Evolutionary conservation across 2,329 filamentous ascomycete species (phyloP).

Genomic region (Xylariales sp.): DNA sequence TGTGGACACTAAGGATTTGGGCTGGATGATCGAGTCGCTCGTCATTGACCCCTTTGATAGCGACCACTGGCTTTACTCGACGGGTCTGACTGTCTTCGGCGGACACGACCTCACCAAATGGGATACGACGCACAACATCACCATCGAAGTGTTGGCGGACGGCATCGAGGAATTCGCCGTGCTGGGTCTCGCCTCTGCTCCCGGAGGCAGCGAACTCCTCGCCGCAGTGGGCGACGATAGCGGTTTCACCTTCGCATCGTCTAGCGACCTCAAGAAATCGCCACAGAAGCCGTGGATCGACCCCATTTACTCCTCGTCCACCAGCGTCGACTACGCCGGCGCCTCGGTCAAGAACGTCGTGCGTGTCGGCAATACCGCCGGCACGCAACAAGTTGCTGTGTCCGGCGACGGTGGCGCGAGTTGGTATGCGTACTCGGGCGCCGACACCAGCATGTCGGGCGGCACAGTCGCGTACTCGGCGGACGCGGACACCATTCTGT

Average conservation of each 20-base stretch:
- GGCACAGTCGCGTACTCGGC: constrained; percentile 64
- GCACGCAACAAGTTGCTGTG: constrained; percentile 58
- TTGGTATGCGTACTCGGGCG: constrained; percentile 61
- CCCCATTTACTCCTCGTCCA: constrained; percentile 59
- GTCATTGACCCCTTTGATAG: constrained; percentile 69
- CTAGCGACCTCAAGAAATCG: constrained; percentile 53
- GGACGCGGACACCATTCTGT: constrained; percentile 61
- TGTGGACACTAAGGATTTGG: constrained; percentile 61
- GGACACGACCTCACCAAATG: constrained; percentile 67
- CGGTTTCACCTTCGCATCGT: constrained; percentile 61
- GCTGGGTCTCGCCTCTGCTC: constrained; percentile 60
- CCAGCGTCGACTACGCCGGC: constrained; percentile 62
- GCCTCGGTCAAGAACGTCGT: constrained; percentile 60
- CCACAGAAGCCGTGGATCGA: constrained; percentile 60
- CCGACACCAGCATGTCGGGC: constrained; percentile 56
- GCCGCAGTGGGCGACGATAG: constrained; percentile 63
- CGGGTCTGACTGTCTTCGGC: constrained; percentile 65
- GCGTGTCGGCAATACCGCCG: constrained; percentile 60
- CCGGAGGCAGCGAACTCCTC: constrained; percentile 63
- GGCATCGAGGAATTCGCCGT: constrained; percentile 67
- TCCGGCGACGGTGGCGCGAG: constrained; percentile 62
- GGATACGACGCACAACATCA: constrained; percentile 61
- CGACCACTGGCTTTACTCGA: constrained; percentile 71
- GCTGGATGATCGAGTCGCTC: constrained; percentile 71
- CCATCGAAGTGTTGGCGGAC: constrained; percentile 62